Evolutionary conservation across 305 asterid genomes (phyloP), one percentile per base, ranked within the genome.

Genomic region (Solanum aculeatissimum): DNA sequence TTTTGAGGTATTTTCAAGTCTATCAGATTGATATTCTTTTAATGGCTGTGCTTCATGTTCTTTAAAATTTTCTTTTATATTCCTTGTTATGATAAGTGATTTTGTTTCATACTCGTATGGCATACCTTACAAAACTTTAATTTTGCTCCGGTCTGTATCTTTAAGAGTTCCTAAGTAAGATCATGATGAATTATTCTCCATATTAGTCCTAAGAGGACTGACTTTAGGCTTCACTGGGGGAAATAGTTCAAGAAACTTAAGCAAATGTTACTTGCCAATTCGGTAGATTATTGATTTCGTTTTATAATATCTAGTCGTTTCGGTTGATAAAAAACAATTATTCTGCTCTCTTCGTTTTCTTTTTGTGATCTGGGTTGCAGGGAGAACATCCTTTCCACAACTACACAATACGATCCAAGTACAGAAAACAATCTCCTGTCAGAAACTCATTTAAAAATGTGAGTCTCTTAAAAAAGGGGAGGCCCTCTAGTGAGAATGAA

Each of bases 351-450:
- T 49, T 75, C 53, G 27, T 49, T 85, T 85, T 32, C 82, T 78
- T 75, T 80, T 77, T 71, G 35, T 83, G 74, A 45, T 49, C 84
- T 88, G 65, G 81, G 77, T 87, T 91, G 80, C 90, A 96, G 99
- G 99, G 98, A 80, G 94, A 93, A 47, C 97, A 95, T 88, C 99
- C 99, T 62, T 96, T 96, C 86, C 98, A 96, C 92, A 96, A 96
- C 83, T 96, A 93, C 72, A 96, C 99, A 19, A 83, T 95, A 83
- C 91, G 98, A 86, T 84, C 98, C 25, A 94, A 91, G 86, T 96
- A 96, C 86, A 92, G 99, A 90, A 95, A 87, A 83, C 86, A 60
- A 4, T 55, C 63, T 49, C 90, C 83, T 68, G 58, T 75, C 40
- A 87, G 86, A 90, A 89, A 80, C 84, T 83, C 80, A 62, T 75